Evolutionary conservation across 805 yeast genomes (phyloP).

Genomic region (Candida tallmaniae): DNA sequence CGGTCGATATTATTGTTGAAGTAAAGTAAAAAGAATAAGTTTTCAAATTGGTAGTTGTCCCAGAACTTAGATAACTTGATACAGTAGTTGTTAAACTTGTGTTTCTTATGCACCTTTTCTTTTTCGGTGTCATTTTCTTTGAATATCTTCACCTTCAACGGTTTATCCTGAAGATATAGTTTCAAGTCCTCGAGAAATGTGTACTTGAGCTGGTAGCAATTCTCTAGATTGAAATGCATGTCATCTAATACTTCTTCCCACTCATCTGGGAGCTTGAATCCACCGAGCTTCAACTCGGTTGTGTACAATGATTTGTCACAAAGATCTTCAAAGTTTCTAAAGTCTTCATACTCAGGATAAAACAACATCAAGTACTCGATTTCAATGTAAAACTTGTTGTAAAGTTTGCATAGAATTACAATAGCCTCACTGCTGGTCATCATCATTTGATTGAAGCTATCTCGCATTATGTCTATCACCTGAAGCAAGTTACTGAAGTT

Average conservation of each 20-base stretch:
- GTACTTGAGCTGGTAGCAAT: not conserved
- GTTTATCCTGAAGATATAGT: conserved; percentile 1
- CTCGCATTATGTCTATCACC: not conserved
- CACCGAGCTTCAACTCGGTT: conserved; percentile 6
- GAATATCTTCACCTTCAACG: not conserved
- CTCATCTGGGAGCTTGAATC: conserved; percentile 7
- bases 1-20: conserved; percentile 5
- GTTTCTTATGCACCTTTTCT: not conserved
- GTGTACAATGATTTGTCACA: conserved; percentile 4
- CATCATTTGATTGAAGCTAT: conserved; percentile 1
- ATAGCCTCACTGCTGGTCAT: conserved; percentile 2
- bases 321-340: conserved; percentile 4
- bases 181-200: conserved; percentile 5
- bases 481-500: conserved; percentile 3
- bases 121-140: too few relatives aligned
- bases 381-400: conserved; percentile 3
- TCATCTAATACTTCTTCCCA: conserved; percentile 5
- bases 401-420: not conserved
- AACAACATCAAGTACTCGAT: conserved; percentile 3
- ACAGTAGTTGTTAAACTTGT: conserved; percentile 4
- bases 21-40: conserved; percentile 8
- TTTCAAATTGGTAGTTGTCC: conserved; percentile 9
- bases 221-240: too few relatives aligned
- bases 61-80: conserved; percentile 5
- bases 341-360: conserved; percentile 2